Percentiles rank a stretch among this genome's conserved stretches.
These are phyloP conservation scores for Leccinum rimulosum DNA, from an alignment of 768 basidiomycete species.

Conservation along the genomic window DNA sequence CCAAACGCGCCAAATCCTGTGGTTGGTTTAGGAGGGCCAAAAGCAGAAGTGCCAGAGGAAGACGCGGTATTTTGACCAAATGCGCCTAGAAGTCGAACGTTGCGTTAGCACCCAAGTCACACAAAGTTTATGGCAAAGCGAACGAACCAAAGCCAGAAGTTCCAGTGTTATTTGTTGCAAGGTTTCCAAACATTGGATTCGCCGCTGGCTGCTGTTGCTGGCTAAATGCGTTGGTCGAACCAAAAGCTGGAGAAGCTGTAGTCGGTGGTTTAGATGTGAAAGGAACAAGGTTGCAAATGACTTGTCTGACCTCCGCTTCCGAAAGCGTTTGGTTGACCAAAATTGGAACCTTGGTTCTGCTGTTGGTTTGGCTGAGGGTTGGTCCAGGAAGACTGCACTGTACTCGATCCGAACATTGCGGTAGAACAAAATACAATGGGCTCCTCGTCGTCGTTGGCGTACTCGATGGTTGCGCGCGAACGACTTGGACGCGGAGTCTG, in stretches of 20 bases:
- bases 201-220: constrained; percentile 66
- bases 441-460: constrained; percentile 27
- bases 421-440: constrained; percentile 10
- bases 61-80: constrained; percentile 41
- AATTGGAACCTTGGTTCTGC: constrained; percentile 51
- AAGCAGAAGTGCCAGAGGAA: constrained; percentile 43
- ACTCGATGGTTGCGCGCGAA: constrained; percentile 7
- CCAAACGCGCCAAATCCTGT: constrained; percentile 78
- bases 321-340: constrained; percentile 70
- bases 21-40: constrained; percentile 67
- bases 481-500: constrained; percentile 20
- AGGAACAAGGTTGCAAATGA: constrained; percentile 29
- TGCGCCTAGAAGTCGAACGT: constrained; percentile 29
- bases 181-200: constrained; percentile 80
- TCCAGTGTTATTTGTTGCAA: constrained; percentile 37
- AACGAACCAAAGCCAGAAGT: constrained; percentile 38
- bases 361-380: constrained; percentile 65
- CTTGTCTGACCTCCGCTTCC: constrained; percentile 46
- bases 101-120: constrained; percentile 3
- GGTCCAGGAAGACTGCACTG: constrained; percentile 63
- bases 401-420: constrained; percentile 59
- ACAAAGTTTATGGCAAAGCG: constrained; percentile 1
- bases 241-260: constrained; percentile 56
- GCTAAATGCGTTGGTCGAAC: constrained; percentile 55
- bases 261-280: constrained; percentile 22